Conservation (phyloP, 805 yeast genomes). For the Pichia ethanolica region DNA sequence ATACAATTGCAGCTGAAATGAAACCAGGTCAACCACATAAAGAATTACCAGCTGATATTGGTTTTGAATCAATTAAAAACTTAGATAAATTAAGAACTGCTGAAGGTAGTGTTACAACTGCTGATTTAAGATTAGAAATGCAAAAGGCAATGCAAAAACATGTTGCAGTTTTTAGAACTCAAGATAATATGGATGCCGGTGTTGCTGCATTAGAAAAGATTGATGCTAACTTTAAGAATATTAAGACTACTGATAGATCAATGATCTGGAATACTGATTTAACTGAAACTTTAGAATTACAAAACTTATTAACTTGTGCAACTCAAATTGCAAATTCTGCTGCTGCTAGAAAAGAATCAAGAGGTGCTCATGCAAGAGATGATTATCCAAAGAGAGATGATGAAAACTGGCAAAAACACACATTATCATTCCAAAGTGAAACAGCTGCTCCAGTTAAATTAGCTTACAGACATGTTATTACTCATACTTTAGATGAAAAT, state of each 20-base stretch:
- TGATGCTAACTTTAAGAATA: conserved; percentile 65
- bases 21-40: conserved; percentile 85
- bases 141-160: conserved; percentile 95
- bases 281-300: conserved; percentile 92
- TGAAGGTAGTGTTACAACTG: conserved; percentile 72
- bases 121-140: conserved; percentile 86
- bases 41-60: conserved; percentile 78
- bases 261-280: conserved; percentile 99
- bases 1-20: conserved; percentile 77
- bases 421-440: conserved; percentile 80
- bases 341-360: conserved; percentile 90
- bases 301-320: conserved; percentile 94
- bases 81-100: conserved; percentile 85
- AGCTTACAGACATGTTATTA: conserved; percentile 80
- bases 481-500: conserved; percentile 75
- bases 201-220: conserved; percentile 68
- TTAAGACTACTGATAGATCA: conserved; percentile 88
- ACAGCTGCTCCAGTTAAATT: conserved; percentile 66
- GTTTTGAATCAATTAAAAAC: conserved; percentile 83
- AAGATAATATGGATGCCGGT: conserved; percentile 87
- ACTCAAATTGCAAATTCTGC: conserved; percentile 93
- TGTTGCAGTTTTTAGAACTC: conserved; percentile 94
- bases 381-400: conserved; percentile 96
- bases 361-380: conserved; percentile 99
- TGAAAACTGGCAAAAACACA: conserved; percentile 95